Percentiles rank a stretch among this genome's conserved stretches.
Evolutionary conservation across 345 rosid genomes (phyloP).

Genomic region (Orychophragmus violaceus): DNA sequence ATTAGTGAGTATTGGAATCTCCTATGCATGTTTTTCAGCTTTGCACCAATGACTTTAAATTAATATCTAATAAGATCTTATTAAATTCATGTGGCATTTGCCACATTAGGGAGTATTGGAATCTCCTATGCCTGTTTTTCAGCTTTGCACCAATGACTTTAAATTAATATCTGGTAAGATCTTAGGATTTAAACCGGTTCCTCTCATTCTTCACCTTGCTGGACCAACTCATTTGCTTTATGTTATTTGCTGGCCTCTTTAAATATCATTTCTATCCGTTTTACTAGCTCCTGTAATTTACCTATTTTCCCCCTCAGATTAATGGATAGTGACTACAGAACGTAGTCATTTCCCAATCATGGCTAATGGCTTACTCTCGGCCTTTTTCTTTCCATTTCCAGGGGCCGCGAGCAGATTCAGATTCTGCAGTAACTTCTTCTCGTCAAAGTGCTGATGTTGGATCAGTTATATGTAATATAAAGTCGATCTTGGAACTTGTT

Average conservation of each 20-base stretch:
- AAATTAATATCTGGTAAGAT: background rate
- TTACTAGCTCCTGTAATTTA: background rate
- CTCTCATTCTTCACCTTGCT: constrained; percentile 2
- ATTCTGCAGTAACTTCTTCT: constrained; percentile 82
- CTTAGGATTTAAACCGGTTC: background rate
- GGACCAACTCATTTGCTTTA: background rate
- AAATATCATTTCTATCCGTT: constrained; percentile 5
- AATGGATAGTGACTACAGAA: background rate
- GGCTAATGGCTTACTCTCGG: constrained; percentile 10
- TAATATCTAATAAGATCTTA: too few relatives aligned
- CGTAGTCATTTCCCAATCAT: background rate
- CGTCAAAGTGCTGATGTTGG: constrained; percentile 83
- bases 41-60: background rate
- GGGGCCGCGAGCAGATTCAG: constrained; percentile 84
- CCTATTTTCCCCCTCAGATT: background rate
- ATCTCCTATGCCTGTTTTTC: background rate
- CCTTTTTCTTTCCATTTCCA: constrained; percentile 22
- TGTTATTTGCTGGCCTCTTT: constrained; percentile 6
- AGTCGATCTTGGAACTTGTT: constrained; percentile 72
- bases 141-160: constrained; percentile 7
- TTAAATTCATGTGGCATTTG: too few relatives aligned
- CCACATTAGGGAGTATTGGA: constrained; percentile 1
- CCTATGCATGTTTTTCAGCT: constrained; percentile 4
- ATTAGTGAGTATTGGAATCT: constrained; percentile 3
- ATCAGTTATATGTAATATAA: constrained; percentile 65